A percentile compares a stretch with the other conserved stretches of the same genome.
These are phyloP conservation scores for Plectosphaerella sp. DNA, from an alignment of 2,329 filamentous ascomycete species.

Conservation along the genomic window DNA sequence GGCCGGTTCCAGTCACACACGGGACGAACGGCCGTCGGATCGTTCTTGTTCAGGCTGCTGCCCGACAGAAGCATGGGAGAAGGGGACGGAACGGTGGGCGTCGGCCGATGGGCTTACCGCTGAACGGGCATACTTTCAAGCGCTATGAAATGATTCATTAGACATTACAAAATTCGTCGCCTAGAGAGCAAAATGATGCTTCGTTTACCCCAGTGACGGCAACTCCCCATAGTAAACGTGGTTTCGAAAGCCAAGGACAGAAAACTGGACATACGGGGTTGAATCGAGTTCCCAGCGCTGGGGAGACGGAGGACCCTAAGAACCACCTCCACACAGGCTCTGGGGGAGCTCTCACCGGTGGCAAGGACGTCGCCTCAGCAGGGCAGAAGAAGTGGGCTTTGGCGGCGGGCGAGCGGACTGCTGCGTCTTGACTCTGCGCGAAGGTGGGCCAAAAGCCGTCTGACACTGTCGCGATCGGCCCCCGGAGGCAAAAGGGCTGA, in stretches of 20 bases:
- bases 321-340: conserved; percentile 6
- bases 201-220: too few relatives aligned
- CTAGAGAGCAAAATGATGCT: too few relatives aligned
- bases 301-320: neutral
- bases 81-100: too few relatives aligned
- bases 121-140: too few relatives aligned
- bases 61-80: too few relatives aligned
- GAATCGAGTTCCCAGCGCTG: neutral
- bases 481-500: neutral
- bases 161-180: too few relatives aligned
- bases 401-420: neutral
- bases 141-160: too few relatives aligned
- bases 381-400: too few relatives aligned
- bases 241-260: neutral
- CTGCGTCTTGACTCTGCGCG: conserved; percentile 8
- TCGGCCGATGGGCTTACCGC: too few relatives aligned
- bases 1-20: neutral
- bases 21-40: neutral
- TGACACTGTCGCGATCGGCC: neutral
- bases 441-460: neutral
- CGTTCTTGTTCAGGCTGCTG: too few relatives aligned
- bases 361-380: too few relatives aligned
- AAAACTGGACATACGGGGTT: neutral
- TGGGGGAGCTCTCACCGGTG: neutral
- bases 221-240: too few relatives aligned